Percentiles rank a stretch among this genome's conserved stretches.
These are phyloP conservation scores for Alternaria viburni DNA, from an alignment of 2,329 filamentous ascomycete genomes.

Conservation along the genomic window DNA sequence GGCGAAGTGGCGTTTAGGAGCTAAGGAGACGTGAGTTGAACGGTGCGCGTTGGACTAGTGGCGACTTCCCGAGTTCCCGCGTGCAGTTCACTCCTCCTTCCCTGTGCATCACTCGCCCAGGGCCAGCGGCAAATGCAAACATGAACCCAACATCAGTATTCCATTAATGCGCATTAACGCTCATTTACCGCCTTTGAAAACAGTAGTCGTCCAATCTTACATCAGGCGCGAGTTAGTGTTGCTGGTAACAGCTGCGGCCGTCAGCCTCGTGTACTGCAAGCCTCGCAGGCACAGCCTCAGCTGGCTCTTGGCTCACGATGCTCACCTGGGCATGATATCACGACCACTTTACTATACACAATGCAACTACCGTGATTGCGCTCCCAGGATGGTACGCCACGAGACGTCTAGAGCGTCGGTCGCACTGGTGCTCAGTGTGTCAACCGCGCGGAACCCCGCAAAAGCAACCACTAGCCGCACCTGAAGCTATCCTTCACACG, in stretches of 20 bases:
- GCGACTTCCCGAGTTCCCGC: background rate
- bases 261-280: background rate
- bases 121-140: background rate
- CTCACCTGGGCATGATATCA: background rate
- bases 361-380: background rate
- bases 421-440: background rate
- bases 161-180: background rate
- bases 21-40: background rate
- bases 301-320: background rate
- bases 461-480: constrained; percentile 1
- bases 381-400: background rate
- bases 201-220: background rate
- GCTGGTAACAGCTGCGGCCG: background rate
- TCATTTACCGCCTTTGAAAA: background rate
- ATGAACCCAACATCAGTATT: background rate
- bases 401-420: background rate
- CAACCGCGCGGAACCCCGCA: background rate
- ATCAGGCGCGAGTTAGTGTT: background rate
- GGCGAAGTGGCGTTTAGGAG: background rate
- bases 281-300: background rate
- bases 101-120: background rate
- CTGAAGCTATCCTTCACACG: background rate
- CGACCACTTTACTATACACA: background rate
- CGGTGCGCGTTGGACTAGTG: background rate
- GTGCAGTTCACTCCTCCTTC: background rate